Evolutionary conservation across 2,329 filamentous ascomycete species (phyloP), one percentile per base, ranked within the genome.

Genomic region (Penicillium glabrum): DNA sequence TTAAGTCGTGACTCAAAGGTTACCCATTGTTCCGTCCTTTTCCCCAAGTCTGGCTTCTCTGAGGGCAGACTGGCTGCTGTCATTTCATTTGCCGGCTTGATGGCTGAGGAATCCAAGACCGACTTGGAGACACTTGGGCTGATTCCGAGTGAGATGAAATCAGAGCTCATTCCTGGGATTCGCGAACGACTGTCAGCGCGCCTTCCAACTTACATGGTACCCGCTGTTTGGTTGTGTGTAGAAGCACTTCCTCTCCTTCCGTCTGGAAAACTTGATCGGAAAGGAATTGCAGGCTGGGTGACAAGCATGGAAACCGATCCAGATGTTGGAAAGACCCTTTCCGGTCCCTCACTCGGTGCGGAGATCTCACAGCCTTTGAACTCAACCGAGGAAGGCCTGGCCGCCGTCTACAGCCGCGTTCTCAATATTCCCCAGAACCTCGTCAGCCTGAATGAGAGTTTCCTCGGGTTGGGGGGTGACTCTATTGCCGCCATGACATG

Each of bases 401-500:
- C 67, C 31, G 64, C 66, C 3, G 69, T 75, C 14, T 77, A 72
- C 67, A 73, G 73, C 35, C 71, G 73, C 19, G 70, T 77, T 5
- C 69, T 77, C n/a, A 75, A 76, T 21, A 67, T 76, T 19, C 71
- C 74, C 0, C 54, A 62, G 11, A 60, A 54, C 14, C 68, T 69
- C 13, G 69, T 77, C n/a, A 67, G 67, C 27, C 26, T 73, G 35
- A 60, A 71, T 19, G 66, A 74, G 46, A 72, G 72, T 43, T 82
- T 81, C 58, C 61, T 81, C 4, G 75, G 71, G 11, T 61, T 80
- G 2, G 79, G 79, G 33, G 79, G 79, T 51, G 79, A 82, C 54
- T 80, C 78, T 0, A 80, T 81, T 53, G 79, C 79, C 41, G 79
- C 80, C 0, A 81, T 82, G 75, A 79, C 79, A 47, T 79, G 79